Conservation (phyloP, 768 basidiomycete genomes). For the Leccinum ochraceum region DNA sequence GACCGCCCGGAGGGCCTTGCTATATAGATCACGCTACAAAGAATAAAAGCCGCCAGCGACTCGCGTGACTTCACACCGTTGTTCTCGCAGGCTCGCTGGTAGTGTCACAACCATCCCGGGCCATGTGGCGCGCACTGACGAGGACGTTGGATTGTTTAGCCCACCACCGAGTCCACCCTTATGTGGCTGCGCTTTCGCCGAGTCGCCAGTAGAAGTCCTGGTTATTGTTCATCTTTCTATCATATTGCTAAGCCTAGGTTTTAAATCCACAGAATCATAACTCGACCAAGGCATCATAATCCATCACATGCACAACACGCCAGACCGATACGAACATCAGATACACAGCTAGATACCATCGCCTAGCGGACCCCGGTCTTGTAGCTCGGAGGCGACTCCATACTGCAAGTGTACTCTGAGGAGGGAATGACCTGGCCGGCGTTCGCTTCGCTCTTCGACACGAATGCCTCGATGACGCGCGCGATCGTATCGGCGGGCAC, state of each 20-base stretch:
- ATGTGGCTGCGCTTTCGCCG: too few relatives aligned
- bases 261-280: neutral
- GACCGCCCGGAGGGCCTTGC: too few relatives aligned
- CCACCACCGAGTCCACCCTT: too few relatives aligned
- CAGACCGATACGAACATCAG: neutral
- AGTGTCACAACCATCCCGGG: too few relatives aligned
- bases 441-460: neutral
- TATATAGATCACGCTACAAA: too few relatives aligned
- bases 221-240: too few relatives aligned
- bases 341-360: neutral
- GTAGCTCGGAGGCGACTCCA: conserved; percentile 23
- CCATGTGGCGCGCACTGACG: too few relatives aligned
- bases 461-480: conserved; percentile 17
- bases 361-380: conserved; percentile 3
- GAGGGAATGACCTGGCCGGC: neutral
- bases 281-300: neutral
- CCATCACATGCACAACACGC: neutral
- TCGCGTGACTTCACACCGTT: too few relatives aligned
- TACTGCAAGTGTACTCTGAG: conserved; percentile 4
- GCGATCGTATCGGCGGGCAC: conserved; percentile 22
- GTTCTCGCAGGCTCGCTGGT: too few relatives aligned
- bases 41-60: too few relatives aligned
- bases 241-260: neutral
- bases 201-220: too few relatives aligned
- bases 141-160: too few relatives aligned